phyloP scores from a whole-genome alignment of 140 eudicot species.

The Bidens hawaiensis region DNA sequence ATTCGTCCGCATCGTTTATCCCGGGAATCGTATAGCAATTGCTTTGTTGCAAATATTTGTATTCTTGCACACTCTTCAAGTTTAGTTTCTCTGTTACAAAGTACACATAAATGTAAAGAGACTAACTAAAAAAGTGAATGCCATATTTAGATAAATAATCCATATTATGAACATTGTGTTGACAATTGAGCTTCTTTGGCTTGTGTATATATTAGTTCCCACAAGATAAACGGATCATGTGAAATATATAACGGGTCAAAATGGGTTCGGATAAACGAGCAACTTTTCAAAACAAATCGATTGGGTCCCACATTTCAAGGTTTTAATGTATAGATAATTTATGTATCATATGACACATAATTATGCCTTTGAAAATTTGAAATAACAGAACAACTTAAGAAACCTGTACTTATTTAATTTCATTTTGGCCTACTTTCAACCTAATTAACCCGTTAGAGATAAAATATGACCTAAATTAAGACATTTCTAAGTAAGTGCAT shows the following conservation, averaged over 20 bases:
- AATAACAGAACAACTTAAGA: background rate
- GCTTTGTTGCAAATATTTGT: constrained; percentile 81
- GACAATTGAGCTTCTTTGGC: background rate
- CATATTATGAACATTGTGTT: background rate
- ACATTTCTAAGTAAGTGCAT: background rate
- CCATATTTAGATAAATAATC: background rate
- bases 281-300: background rate
- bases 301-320: background rate
- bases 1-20: constrained; percentile 92
- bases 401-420: background rate
- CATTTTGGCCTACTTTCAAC: background rate
- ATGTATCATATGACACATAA: background rate
- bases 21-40: constrained; percentile 77
- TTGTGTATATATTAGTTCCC: background rate
- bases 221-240: background rate
- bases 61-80: constrained; percentile 59
- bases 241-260: background rate
- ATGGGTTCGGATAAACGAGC: background rate
- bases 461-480: background rate
- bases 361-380: background rate
- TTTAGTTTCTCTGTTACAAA: constrained; percentile 63
- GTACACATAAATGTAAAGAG: constrained; percentile 1
- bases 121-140: background rate
- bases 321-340: background rate
- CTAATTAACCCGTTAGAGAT: too few species aligned